Percentiles rank a stretch among this genome's conserved stretches.
Conservation (phyloP, 768 basidiomycete species). For the Leccinum pellstonianum region DNA sequence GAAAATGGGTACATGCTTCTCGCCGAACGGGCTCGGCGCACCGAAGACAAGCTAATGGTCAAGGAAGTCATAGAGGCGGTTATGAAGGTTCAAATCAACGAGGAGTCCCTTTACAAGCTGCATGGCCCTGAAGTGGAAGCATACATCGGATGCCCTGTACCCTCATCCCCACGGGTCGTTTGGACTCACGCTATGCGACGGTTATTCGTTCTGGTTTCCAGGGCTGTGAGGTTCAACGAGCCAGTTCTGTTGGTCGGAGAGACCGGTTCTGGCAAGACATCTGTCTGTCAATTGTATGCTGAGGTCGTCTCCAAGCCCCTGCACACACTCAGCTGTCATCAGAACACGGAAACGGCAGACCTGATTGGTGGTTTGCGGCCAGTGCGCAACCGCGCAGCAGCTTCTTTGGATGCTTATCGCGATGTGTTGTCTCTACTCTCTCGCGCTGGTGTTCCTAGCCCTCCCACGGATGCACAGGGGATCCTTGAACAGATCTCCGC, state of each 20-base stretch:
- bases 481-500: constrained; percentile 27
- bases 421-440: constrained; percentile 44
- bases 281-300: constrained; percentile 89
- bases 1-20: constrained; percentile 97
- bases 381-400: constrained; percentile 66
- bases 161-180: constrained; percentile 53
- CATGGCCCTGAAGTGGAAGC: constrained; percentile 41
- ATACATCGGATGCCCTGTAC: constrained; percentile 57
- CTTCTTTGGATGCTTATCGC: constrained; percentile 49
- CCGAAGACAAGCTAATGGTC: constrained; percentile 84
- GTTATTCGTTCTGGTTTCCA: constrained; percentile 76
- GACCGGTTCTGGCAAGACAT: constrained; percentile 97
- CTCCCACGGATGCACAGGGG: constrained; percentile 24
- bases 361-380: constrained; percentile 92
- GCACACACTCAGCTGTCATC: constrained; percentile 87
- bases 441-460: constrained; percentile 37
- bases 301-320: constrained; percentile 59
- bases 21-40: constrained; percentile 82
- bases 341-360: constrained; percentile 98
- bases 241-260: constrained; percentile 95
- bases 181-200: constrained; percentile 96
- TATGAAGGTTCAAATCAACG: constrained; percentile 86
- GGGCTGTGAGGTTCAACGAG: constrained; percentile 89
- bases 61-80: constrained; percentile 89
- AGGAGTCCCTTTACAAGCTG: constrained; percentile 62